Base-by-base conservation (phyloP, 495 filamentous ascomycete genomes). In the Tuber magnatum region DNA sequence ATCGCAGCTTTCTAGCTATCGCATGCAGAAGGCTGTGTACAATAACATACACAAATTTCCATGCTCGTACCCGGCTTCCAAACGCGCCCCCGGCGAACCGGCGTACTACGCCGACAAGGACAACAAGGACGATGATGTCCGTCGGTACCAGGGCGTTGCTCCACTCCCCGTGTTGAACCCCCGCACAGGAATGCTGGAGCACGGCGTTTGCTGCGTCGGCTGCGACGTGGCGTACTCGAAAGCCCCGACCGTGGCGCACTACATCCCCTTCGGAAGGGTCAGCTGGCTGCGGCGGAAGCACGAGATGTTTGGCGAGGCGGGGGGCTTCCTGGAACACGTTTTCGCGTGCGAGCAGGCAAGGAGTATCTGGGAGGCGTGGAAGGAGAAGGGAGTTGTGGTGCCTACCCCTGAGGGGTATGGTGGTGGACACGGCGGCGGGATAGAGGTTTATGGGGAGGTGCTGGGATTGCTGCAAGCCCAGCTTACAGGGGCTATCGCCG, bases 111-210 rank as follows among this genome's bases (percentile, higher is more conserved):
- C 56, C 32, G 76, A 77, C 24, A 70, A 76, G 42, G 76, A 79
- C 32, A 69, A 71, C 68, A 79, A 79, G 76, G 77, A 79, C 51
- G 76, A 71, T 68, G 77, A 79, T 61, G 71, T 78, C 18, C 44
- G 77, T 4, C 51, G 77, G 39, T 70, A 73, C 22, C 69, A 77
- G 0, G 77, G 77, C 9, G 75, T 79, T 39, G 74, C 77, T 43
- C 71, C 77, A 28, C 56, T 79, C 41, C 75, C 77, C n/a, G 70
- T 73, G n/a, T 61, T 79, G 71, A 76, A 79, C 48, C 72, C 71
- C 28, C 69, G 75, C 41, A 56, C 75, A 1, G 75, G 77, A 10
- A 51, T 38, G 28, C 42, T 42, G 41, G 70, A 79, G 46, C 48
- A 51, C 16, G 77, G 77, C 12, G 76, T 78, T 28, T 78, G 75